phyloP scores from a whole-genome alignment of 345 rosid genomes.

The Crucihimalaya himalaica region DNA sequence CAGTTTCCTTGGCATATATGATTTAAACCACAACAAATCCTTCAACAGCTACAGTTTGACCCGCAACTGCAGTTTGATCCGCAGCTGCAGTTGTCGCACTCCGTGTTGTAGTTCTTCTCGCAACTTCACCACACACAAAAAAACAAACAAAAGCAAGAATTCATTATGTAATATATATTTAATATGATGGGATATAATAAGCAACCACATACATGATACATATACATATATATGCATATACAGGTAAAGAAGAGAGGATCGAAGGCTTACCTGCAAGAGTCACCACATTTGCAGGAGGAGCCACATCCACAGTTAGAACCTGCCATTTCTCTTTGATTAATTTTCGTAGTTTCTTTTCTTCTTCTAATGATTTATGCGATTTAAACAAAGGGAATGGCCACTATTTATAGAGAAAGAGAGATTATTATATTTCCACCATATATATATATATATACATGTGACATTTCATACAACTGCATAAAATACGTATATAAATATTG shows the following conservation, averaged over 20 bases:
- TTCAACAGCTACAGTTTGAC: constrained; percentile 49
- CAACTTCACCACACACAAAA: constrained; percentile 30
- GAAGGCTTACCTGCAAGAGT: constrained; percentile 39
- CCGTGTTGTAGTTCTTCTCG: constrained; percentile 41
- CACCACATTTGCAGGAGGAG: constrained; percentile 47
- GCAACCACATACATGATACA: background rate
- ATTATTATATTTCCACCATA: constrained; percentile 12
- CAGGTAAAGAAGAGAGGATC: background rate
- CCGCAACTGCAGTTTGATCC: constrained; percentile 70
- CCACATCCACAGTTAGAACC: constrained; percentile 48
- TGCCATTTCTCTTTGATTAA: constrained; percentile 34
- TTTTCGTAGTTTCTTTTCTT: background rate
- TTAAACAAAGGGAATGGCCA: constrained; percentile 7
- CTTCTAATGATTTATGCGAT: constrained; percentile 10
- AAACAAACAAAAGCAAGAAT: background rate
- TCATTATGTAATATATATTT: background rate
- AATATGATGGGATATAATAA: background rate
- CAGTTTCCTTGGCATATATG: background rate
- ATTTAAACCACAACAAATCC: background rate
- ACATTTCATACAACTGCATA: constrained; percentile 1
- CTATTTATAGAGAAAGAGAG: constrained; percentile 24
- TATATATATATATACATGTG: constrained; percentile 20
- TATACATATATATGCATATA: background rate
- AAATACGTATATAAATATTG: background rate
- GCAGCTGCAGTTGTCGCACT: constrained; percentile 57